Base-by-base conservation (phyloP, 2,329 filamentous ascomycete species). In the Xylariaceae sp. region DNA sequence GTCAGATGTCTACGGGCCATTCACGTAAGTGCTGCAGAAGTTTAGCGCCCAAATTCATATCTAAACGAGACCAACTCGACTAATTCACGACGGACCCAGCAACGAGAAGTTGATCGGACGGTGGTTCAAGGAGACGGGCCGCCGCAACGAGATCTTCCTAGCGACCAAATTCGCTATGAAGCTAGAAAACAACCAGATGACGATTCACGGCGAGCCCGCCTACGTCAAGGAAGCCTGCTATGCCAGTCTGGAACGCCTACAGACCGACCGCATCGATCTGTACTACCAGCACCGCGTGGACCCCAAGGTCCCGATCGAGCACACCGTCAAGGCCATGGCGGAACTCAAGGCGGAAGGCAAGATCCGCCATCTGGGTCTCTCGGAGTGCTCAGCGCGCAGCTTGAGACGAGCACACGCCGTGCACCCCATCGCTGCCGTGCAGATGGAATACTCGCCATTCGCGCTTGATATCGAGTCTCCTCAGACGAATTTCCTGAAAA, bases 401-500 rank as follows among this genome's bases (percentile, higher is more conserved):
- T 70, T 81, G 15, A 70, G 75, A 12, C 71, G 78, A 3, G 79
- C 77, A 5, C 66, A 70, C 63, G 72, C 72, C 44, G 68, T 80
- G 30, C 70, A 72, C 55, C 77, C 73, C 7, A 74, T 81, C 53
- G 66, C 73, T 12, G 77, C 77, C 2, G 70, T 77, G 0, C 75
- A 82, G 60, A 71, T 80, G 47, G 78, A 82, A 64, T 79, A 76
- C 63, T 74, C 70, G 3, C 76, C 76, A 1, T 82, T 80, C 62
- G 67, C 74, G 1, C 72, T 86, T 36, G 74, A 81, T 54, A 81
- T 87, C 57, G 83, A 86, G 65, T 76, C 76, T 15, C 69, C 64
- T 2, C 67, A 73, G 7, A 76, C 74, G 7, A 70, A 71, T 16
- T 64, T 83, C 32, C 66, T 83, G 10, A 68, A 73, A 40, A 78